Evolutionary conservation across 192 early-diverging fungal genomes (phyloP).

Genomic region (Coemansia sp.): DNA sequence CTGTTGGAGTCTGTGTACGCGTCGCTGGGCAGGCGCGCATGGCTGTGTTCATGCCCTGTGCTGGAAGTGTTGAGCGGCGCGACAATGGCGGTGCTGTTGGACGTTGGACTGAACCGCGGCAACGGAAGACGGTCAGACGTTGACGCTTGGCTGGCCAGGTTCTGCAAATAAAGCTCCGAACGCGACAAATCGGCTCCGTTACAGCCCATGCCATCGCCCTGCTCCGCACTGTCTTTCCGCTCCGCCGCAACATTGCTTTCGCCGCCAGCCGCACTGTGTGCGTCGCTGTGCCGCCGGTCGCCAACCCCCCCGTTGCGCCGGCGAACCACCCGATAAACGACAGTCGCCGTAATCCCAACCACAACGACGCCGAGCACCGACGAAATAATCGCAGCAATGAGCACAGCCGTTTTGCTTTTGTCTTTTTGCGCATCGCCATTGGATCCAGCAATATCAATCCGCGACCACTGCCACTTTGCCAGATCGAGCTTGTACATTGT

Average conservation of each 20-base stretch:
- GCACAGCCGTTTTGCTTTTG: constrained; percentile 43
- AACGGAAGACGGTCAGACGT: background rate
- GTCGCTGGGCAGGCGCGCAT: background rate
- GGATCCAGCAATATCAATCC: constrained; percentile 39
- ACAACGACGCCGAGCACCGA: constrained; percentile 48
- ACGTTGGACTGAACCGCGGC: constrained; percentile 6
- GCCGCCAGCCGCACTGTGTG: constrained; percentile 5
- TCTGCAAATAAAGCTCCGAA: background rate
- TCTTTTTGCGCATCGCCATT: constrained; percentile 14
- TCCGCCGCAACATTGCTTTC: background rate
- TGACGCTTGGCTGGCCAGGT: background rate
- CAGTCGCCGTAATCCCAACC: constrained; percentile 47
- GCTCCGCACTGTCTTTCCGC: background rate
- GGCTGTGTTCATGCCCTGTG: background rate
- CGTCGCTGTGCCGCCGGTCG: constrained; percentile 13
- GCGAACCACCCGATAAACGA: constrained; percentile 42
- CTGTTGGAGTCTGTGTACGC: background rate
- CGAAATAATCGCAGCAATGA: constrained; percentile 53
- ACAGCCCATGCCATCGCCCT: background rate
- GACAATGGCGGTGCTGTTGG: constrained; percentile 13
- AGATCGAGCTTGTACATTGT: constrained; percentile 69
- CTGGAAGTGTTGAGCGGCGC: background rate
- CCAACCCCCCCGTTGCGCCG: constrained; percentile 22
- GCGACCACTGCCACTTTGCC: constrained; percentile 61
- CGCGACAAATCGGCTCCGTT: background rate